Percentiles rank a stretch among this genome's conserved stretches.
phyloP scores from a whole-genome alignment of 2,329 filamentous ascomycete species.

The Epichloe sp. region DNA sequence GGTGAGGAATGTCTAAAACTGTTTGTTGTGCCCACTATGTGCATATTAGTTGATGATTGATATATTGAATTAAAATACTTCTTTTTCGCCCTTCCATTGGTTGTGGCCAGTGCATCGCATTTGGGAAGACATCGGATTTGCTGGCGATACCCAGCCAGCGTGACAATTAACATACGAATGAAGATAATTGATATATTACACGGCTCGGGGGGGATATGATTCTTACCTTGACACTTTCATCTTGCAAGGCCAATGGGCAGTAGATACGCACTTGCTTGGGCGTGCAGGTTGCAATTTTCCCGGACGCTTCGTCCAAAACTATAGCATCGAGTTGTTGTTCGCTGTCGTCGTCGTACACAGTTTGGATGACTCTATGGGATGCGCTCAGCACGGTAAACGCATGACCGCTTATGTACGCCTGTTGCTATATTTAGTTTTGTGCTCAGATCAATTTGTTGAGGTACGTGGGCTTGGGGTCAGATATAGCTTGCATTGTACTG shows the following conservation, averaged over 20 bases:
- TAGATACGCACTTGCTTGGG: constrained; percentile 60
- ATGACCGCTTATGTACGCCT: constrained; percentile 85
- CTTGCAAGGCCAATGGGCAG: constrained; percentile 55
- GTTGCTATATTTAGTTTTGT: constrained; percentile 2
- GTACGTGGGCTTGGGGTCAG: neutral
- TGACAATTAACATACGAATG: too few species aligned
- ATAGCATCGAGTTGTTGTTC: constrained; percentile 57
- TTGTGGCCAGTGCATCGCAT: too few species aligned
- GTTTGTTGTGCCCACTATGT: constrained; percentile 51
- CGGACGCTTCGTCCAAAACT: constrained; percentile 65
- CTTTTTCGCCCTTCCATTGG: too few species aligned
- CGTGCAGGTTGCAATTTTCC: constrained; percentile 72
- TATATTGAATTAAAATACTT: neutral
- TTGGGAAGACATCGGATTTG: too few species aligned
- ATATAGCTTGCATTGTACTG: constrained; percentile 53
- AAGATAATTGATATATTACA: neutral
- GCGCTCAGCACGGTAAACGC: constrained; percentile 73
- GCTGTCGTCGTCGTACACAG: constrained; percentile 71
- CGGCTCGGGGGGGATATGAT: neutral
- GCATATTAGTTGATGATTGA: constrained; percentile 10
- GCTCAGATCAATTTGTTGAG: neutral
- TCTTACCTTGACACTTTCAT: constrained; percentile 59
- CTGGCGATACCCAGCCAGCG: too few species aligned
- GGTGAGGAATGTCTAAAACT: constrained; percentile 34
- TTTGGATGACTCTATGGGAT: constrained; percentile 67